Base-by-base conservation (phyloP, 2,329 filamentous ascomycete species). In the Incumbomyces delicatus region DNA sequence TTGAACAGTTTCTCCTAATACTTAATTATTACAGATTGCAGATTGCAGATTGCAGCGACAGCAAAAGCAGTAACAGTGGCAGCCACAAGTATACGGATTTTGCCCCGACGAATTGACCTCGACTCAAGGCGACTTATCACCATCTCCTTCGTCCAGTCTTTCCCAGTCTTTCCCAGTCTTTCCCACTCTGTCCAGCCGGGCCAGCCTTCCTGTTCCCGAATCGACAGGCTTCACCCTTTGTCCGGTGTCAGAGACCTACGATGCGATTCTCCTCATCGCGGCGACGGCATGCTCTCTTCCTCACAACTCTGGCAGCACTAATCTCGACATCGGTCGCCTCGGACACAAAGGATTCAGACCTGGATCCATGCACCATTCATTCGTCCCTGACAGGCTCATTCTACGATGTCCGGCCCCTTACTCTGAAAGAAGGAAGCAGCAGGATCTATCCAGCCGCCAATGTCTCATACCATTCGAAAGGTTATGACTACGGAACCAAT, bases 371-470 rank as follows among this genome's bases (percentile, higher is more conserved):
- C 60, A 79, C 78, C n/a, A 74, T 78, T 47, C 71, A 74, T 52
- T 81, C 77, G 18, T 74, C 77, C 2, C 72, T 69, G n/a, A 75
- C 71, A 11, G 77, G 78, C 47, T 68, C 75, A 46, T 82, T 78
- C 67, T 82, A 80, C 64, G 78, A 83, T 58, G 68, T 83, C 22
- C 79, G 72, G 54, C 67, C 73, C 6, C 70, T 83, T 53, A 49
- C 51, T 17, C 42, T 55, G 31, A 50, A 48, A 10, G 22, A 44
- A 10, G 46, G 50, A 4, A 62, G 80, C 44, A 65, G 65, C 32
- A 70, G 72, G 30, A 72, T 75, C 11, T 60, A 62, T 44, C 38
- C 57, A 35, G 65, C 66, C 46, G 62, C 69, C 43, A 61, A 64
- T 17, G 65, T 67, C 42, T 74, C 71, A 54, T 74, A 71, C 68